These are phyloP conservation scores for Suhomyces pyralidae DNA, from an alignment of 805 yeast genomes.

Conservation along the genomic window DNA sequence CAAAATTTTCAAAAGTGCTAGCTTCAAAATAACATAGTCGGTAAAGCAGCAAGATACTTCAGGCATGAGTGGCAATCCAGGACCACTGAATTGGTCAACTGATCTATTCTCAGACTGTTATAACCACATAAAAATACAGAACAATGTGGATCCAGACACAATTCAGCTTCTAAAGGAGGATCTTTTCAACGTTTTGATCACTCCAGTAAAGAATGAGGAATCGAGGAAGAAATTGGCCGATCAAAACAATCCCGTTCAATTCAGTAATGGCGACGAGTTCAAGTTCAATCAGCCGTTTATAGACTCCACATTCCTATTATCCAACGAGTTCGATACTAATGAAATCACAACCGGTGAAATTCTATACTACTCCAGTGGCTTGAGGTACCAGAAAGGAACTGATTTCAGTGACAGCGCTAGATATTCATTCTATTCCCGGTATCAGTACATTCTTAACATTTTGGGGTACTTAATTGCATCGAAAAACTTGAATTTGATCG, in stretches of 20 bases:
- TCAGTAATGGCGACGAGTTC: conserved; percentile 57
- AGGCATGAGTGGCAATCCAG: background rate
- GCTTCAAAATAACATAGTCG: background rate
- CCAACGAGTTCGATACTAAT: conserved; percentile 54
- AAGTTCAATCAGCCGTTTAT: conserved; percentile 66
- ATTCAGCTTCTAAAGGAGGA: conserved; percentile 42
- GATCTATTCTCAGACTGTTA: conserved; percentile 45
- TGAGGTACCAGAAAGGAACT: conserved; percentile 44
- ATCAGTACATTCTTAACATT: conserved; percentile 71
- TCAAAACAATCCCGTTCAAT: conserved; percentile 31
- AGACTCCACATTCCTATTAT: conserved; percentile 56
- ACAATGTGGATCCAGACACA: conserved; percentile 19
- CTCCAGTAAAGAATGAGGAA: conserved; percentile 42
- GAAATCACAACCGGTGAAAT: conserved; percentile 74
- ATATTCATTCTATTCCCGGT: conserved; percentile 63
- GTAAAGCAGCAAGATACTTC: background rate
- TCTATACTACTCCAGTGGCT: conserved; percentile 45
- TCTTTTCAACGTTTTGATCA: conserved; percentile 39
- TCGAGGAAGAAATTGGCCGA: conserved; percentile 47
- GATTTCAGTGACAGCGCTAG: conserved; percentile 59
- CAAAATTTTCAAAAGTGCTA: conserved; percentile 5
- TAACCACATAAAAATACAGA: conserved; percentile 35
- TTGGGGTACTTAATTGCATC: conserved; percentile 32
- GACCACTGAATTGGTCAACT: conserved; percentile 35
- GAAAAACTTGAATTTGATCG: conserved; percentile 20